A percentile compares a stretch with the other conserved stretches of the same genome.
phyloP scores from a whole-genome alignment of 495 filamentous ascomycete species.

The Xanthoparmelia taractica region DNA sequence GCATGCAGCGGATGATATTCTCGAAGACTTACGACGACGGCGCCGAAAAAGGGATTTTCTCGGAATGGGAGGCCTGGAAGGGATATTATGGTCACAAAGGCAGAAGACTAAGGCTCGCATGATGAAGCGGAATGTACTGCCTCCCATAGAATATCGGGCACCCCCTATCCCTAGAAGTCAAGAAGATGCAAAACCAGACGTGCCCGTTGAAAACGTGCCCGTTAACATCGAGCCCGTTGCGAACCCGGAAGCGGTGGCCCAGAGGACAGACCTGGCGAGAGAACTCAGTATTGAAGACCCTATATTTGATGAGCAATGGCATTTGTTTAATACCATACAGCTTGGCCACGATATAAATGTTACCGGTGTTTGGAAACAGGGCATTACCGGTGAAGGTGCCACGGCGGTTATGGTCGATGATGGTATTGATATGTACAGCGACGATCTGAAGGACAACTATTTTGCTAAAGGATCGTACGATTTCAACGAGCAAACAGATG shows the following conservation, averaged over 20 bases:
- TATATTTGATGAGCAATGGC: slow-evolving; percentile 91
- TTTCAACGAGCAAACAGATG: slow-evolving; percentile 75
- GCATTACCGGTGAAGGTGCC: slow-evolving; percentile 84
- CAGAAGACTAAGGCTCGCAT: slow-evolving; percentile 64
- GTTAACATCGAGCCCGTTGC: slow-evolving; percentile 27
- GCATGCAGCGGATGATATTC: slow-evolving; percentile 53
- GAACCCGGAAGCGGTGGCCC: slow-evolving; percentile 43
- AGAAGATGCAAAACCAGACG: slow-evolving; percentile 22
- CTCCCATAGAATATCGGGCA: slow-evolving; percentile 23
- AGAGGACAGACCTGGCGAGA: slow-evolving; percentile 53
- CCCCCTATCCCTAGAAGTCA: slow-evolving; percentile 16
- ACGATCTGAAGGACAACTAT: slow-evolving; percentile 86
- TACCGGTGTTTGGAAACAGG: slow-evolving; percentile 80
- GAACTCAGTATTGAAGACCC: slow-evolving; percentile 73
- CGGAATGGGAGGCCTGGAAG: slow-evolving; percentile 54
- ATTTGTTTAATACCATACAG: slow-evolving; percentile 77
- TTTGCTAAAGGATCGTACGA: slow-evolving; percentile 88
- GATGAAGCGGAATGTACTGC: slow-evolving; percentile 63
- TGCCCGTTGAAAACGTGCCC: slow-evolving; percentile 28
- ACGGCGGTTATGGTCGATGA: slow-evolving; percentile 94
- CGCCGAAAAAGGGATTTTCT: slow-evolving; percentile 47
- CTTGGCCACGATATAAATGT: slow-evolving; percentile 90
- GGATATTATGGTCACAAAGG: slow-evolving; percentile 74
- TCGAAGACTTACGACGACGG: slow-evolving; percentile 49
- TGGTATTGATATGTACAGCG: slow-evolving; percentile 93